Evolutionary conservation across 2,329 filamentous ascomycete genomes (phyloP).

Genomic region (Aplosporella prunicola): DNA sequence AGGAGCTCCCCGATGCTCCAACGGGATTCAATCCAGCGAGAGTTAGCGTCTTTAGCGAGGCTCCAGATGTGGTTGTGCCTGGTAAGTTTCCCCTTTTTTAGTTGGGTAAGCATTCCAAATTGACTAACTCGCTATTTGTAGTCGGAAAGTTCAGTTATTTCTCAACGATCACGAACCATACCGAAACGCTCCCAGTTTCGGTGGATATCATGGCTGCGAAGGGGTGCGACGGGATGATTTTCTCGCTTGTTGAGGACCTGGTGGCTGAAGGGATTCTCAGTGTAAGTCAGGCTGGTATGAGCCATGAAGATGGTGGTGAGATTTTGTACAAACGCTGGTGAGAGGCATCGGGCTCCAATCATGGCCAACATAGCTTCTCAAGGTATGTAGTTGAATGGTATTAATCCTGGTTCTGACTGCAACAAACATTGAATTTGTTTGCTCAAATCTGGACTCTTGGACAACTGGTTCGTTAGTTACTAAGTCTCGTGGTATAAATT

Average conservation of each 20-base stretch:
- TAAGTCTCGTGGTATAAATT: too few species aligned
- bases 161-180: constrained; percentile 39
- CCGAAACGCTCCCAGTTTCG: constrained; percentile 47
- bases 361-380: too few species aligned
- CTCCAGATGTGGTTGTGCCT: constrained; percentile 39
- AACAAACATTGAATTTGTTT: too few species aligned
- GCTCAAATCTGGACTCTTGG: too few species aligned
- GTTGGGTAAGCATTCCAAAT: not conserved
- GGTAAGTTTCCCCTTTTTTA: constrained; percentile 14
- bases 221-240: constrained; percentile 52
- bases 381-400: too few species aligned
- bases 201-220: constrained; percentile 49
- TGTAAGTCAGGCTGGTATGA: constrained; percentile 36
- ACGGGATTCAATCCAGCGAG: constrained; percentile 40
- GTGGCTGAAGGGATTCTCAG: constrained; percentile 40
- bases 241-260: constrained; percentile 44
- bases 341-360: too few species aligned
- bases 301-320: constrained; percentile 32
- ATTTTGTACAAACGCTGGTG: constrained; percentile 22
- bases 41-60: constrained; percentile 40
- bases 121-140: not conserved
- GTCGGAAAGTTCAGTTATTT: constrained; percentile 32
- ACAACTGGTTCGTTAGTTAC: too few species aligned
- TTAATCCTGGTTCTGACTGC: too few species aligned
- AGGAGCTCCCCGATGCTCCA: constrained; percentile 34